phyloP scores from a whole-genome alignment of 768 basidiomycete species.

The Cantharellus anzutake region DNA sequence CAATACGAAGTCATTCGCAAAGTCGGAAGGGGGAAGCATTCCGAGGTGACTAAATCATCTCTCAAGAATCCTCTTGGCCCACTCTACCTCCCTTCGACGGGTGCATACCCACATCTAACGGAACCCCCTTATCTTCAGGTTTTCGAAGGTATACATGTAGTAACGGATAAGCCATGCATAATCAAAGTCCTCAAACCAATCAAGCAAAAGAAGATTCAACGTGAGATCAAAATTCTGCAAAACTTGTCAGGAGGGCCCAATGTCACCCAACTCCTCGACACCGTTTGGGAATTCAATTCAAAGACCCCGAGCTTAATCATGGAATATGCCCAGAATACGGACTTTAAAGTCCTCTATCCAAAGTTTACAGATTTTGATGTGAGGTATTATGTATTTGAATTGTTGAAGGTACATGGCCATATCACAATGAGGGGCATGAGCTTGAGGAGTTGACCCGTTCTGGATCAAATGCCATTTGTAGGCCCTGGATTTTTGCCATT shows the following conservation, averaged over 20 bases:
- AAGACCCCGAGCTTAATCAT: conserved; percentile 95
- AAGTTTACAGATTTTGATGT: conserved; percentile 93
- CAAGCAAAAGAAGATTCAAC: conserved; percentile 99
- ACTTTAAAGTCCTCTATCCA: conserved; percentile 92
- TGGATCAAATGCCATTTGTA: conserved; percentile 14
- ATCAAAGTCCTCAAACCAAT: conserved; percentile 98
- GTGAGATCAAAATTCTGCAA: conserved; percentile 96
- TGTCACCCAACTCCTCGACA: conserved; percentile 80
- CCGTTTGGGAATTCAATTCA: conserved; percentile 86
- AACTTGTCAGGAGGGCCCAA: conserved; percentile 94
- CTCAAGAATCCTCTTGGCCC: conserved; percentile 1
- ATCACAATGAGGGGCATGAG: background rate
- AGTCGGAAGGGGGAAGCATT: conserved; percentile 89
- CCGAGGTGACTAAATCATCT: conserved; percentile 40
- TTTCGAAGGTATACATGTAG: conserved; percentile 84
- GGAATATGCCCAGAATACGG: conserved; percentile 95
- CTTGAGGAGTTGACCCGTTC: conserved; percentile 1
- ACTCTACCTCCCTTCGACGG: conserved; percentile 9
- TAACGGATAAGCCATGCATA: conserved; percentile 86
- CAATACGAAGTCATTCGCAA: conserved; percentile 96
- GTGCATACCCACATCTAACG: conserved; percentile 3
- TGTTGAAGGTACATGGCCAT: conserved; percentile 50
- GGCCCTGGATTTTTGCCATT: conserved; percentile 96
- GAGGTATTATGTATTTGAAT: conserved; percentile 89
- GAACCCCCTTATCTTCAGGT: conserved; percentile 27